Base-by-base conservation (phyloP, 2,329 filamentous ascomycete species). In the Fusarium luffae region DNA sequence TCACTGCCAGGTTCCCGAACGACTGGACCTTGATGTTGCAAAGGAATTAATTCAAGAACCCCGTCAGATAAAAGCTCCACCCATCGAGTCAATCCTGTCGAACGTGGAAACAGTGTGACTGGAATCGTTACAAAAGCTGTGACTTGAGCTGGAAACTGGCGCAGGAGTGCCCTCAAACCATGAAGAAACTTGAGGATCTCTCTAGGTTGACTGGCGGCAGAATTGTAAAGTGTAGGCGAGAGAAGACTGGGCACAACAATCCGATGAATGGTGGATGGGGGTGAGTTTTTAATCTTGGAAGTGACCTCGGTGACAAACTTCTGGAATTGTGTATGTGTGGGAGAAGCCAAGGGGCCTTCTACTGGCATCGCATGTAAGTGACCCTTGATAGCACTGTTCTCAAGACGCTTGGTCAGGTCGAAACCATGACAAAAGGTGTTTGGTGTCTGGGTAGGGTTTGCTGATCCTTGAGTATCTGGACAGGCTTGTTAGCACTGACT, bases 21-120 rank as follows among this genome's bases (percentile, higher is more conserved):
- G 86, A 87, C 83, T 7, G 78, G 86, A 78, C 58, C 84, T 82
- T 52, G 88, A 83, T 62, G 88, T 84, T 70, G 84, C 74, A 95
- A 81, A 82, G 97, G 75, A 28, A 93, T 89, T 16, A 99, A 85
- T 79, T 98, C 94, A 23, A 98, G 82, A 9, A 97, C 93, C 7
- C 93, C 93, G 75, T 99, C 96, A 69, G 85, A 90, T 2, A 98
- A 82, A 4, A 93, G 83, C 77, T 99, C 96, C 67, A 94, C 90
- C 93, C 93, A 97, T 50, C 93, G 89, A 13, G 93, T 89, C 13
- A 98, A 83, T 3, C 93, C 94, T 1, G 90, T 88, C 21, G 82
- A 85, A 16, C 95, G 89, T 3, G 94, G 92, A 76, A 93, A 93
- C 1, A 99, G 87, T 0, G 93, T 90, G 2, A 95, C 83, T 0